Base-by-base conservation (phyloP, 2,329 filamentous ascomycete genomes). In the Madurella mycetomatis region DNA sequence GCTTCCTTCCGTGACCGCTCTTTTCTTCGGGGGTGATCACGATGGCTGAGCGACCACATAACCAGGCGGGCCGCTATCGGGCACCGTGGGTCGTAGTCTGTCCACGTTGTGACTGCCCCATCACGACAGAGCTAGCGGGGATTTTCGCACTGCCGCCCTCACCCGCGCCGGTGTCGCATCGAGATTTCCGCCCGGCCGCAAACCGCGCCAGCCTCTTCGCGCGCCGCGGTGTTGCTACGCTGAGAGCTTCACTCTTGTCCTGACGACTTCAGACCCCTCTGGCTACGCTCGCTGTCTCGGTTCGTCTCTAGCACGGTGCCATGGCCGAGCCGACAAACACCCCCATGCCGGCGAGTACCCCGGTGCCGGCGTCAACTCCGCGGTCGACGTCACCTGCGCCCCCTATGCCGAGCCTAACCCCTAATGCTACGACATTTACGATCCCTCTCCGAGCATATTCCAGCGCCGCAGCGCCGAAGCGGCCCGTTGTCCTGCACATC, bases 401-500 rank as follows among this genome's bases (percentile, higher is more conserved):
- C 19, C 56, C 61, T 47, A 54, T 63, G 5, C 61, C 64, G 12
- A 63, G 63, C 55, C 55, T 69, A 54, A 62, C 66, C 19, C 60
- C 55, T 57, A 63, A 54, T 30, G 61, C 53, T 15, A 58, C 51
- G 45, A 57, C 56, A 44, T 51, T 49, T 32, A 57, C 49, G 31
- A 61, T 56, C 39, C 63, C 52, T 30, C 54, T 47, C 5, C 43
- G 42, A 37, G 18, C 47, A 25, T 25, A 3, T 3, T 7, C 25
- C 25, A 25, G 25, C 2, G 16, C 25, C 1, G 17, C 56, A 5
- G 31, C 65, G 0, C 41, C 62, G 2, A 59, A 62, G 5, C 55
- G 59, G 15, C 75, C 70, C 43, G 80, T 85, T 59, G 85, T 94
- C 56, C 80, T 95, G 61, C 86, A 85, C 72, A 84, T 90, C 69